These are phyloP conservation scores for Cystofilobasidium macerans DNA, from an alignment of 768 basidiomycete genomes.

Conservation along the genomic window DNA sequence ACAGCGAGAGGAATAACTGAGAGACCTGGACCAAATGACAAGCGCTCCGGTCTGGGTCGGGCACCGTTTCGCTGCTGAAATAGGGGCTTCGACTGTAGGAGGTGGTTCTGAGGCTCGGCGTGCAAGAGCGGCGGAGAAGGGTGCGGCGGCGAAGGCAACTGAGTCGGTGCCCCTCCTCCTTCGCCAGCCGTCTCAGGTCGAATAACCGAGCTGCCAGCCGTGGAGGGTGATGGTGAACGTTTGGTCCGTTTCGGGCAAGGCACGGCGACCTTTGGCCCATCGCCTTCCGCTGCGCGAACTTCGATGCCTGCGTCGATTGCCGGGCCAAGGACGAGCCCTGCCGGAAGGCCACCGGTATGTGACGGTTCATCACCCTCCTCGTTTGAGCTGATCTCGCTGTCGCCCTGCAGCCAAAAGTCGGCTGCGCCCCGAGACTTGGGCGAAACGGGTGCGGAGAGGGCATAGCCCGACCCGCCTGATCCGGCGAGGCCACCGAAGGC, in stretches of 20 bases:
- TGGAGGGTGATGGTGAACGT: not conserved
- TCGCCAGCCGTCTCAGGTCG: too few species aligned
- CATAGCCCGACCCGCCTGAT: not conserved
- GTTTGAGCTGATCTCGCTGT: not conserved
- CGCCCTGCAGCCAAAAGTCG: not conserved
- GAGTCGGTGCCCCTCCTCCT: too few species aligned
- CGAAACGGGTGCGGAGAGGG: not conserved
- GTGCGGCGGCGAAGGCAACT: not conserved
- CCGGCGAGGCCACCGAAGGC: not conserved
- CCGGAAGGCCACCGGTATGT: too few species aligned
- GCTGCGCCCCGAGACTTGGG: not conserved
- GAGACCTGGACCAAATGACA: not conserved
- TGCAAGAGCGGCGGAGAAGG: not conserved
- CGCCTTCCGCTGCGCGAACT: not conserved
- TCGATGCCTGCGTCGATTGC: not conserved
- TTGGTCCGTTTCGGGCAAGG: not conserved
- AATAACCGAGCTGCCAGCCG: too few species aligned
- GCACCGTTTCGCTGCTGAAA: too few species aligned
- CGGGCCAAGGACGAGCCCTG: too few species aligned
- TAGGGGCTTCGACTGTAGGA: not conserved
- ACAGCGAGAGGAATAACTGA: too few species aligned
- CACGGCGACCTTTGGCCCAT: not conserved
- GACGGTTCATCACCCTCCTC: too few species aligned
- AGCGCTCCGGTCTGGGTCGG: not conserved
- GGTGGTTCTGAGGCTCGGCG: not conserved